Conservation (phyloP, 768 basidiomycete species). For the Daedalea quercina region DNA sequence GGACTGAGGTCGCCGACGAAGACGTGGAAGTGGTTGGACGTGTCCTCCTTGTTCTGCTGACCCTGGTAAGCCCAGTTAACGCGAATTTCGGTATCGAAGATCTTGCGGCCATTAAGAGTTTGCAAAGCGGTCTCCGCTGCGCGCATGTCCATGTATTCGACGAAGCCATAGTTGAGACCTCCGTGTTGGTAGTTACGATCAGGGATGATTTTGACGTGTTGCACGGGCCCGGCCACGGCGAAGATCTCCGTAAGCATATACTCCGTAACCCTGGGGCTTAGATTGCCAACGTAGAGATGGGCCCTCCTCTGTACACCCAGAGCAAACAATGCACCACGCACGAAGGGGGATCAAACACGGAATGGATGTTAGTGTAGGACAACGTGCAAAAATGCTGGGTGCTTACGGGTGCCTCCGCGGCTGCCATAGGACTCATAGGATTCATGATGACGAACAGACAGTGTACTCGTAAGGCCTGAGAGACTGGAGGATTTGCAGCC, state of each 20-base stretch:
- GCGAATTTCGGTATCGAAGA: conserved; percentile 98
- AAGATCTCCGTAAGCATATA: conserved; percentile 99
- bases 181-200: conserved; percentile 99
- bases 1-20: conserved; percentile 99
- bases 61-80: conserved; percentile 99
- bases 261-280: conserved; percentile 96
- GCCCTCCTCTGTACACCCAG: conserved; percentile 62
- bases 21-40: conserved; percentile 94
- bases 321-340: not conserved
- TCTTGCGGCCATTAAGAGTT: conserved; percentile 97
- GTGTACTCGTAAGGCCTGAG: conserved; percentile 22
- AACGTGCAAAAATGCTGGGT: not conserved
- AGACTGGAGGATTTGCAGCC: conserved; percentile 9
- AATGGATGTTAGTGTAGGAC: not conserved
- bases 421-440: conserved; percentile 58
- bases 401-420: conserved; percentile 76
- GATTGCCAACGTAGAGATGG: conserved; percentile 97
- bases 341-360: conserved; percentile 5
- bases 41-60: conserved; percentile 97
- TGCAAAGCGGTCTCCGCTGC: conserved; percentile 98
- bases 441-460: conserved; percentile 56
- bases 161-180: conserved; percentile 98
- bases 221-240: conserved; percentile 93
- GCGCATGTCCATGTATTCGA: conserved; percentile 98
- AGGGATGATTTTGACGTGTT: conserved; percentile 99